A percentile compares a stretch with the other conserved stretches of the same genome.
Conservation (phyloP, 2,329 filamentous ascomycete genomes). For the Fusarium vanettenii region DNA sequence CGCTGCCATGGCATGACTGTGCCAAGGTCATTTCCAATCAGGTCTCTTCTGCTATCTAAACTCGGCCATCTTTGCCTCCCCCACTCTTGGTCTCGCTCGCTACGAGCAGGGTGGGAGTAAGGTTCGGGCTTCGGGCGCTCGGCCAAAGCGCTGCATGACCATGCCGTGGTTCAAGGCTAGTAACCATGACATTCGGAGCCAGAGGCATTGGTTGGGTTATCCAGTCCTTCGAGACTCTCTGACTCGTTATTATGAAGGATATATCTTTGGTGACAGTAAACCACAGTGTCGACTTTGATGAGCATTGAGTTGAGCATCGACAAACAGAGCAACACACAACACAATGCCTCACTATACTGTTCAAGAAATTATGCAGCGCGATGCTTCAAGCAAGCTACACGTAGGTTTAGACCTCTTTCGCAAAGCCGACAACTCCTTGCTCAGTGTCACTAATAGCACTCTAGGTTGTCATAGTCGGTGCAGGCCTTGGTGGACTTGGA, state of each 20-base stretch:
- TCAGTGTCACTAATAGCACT: background rate
- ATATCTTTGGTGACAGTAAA: background rate
- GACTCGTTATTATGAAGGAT: background rate
- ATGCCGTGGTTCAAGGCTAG: background rate
- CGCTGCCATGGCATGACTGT: background rate
- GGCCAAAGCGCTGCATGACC: background rate
- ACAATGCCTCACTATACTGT: constrained; percentile 4
- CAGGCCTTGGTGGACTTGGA: constrained; percentile 41
- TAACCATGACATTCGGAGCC: background rate
- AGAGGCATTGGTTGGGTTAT: background rate
- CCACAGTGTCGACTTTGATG: background rate
- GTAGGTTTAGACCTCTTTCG: constrained; percentile 2
- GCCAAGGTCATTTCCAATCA: background rate
- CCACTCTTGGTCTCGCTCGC: background rate
- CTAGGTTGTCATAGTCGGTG: constrained; percentile 38
- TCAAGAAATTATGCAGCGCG: constrained; percentile 22
- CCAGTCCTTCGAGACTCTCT: background rate
- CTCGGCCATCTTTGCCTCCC: background rate
- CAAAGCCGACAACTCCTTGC: background rate
- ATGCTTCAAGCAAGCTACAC: constrained; percentile 21
- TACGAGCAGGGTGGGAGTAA: background rate
- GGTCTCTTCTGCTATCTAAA: background rate
- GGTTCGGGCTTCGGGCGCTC: background rate
- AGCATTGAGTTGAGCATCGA: background rate
- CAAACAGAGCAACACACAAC: background rate